Evolutionary conservation across 805 yeast species (phyloP).

Genomic region (Cyberlindnera lachancei): DNA sequence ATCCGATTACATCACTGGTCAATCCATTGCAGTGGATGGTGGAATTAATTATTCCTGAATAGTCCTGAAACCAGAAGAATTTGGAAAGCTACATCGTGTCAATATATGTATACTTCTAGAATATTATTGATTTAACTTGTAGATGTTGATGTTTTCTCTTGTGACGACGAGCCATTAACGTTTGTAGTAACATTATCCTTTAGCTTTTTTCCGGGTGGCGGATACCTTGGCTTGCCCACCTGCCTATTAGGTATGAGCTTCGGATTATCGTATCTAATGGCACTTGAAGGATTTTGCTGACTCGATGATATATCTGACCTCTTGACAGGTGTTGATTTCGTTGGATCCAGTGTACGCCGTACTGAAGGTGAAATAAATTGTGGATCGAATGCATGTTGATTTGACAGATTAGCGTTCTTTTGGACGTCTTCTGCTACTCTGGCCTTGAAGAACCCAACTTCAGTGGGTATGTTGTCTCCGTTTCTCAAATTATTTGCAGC

Average conservation of each 20-base stretch:
- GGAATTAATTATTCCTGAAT: conserved; percentile 23
- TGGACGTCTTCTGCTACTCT: conserved; percentile 53
- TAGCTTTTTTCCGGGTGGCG: conserved; percentile 16
- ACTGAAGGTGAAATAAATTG: conserved; percentile 49
- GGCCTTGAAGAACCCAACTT: conserved; percentile 52
- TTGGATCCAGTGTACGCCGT: conserved; percentile 58
- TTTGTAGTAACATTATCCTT: too few relatives aligned
- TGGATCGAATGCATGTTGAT: conserved; percentile 43
- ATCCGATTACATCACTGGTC: conserved; percentile 31
- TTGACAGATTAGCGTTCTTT: conserved; percentile 28
- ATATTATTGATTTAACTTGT: too few relatives aligned
- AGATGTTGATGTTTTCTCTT: too few relatives aligned
- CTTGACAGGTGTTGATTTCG: conserved; percentile 57
- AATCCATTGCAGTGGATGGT: conserved; percentile 29
- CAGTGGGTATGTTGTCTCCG: conserved; percentile 2
- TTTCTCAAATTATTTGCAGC: not conserved
- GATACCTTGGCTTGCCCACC: conserved; percentile 23
- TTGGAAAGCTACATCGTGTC: too few relatives aligned
- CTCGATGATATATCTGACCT: conserved; percentile 22
- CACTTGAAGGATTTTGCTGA: conserved; percentile 1
- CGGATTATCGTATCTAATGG: conserved; percentile 23
- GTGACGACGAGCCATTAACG: too few relatives aligned
- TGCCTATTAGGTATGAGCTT: conserved; percentile 20
- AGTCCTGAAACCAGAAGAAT: too few relatives aligned
- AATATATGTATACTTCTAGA: conserved; percentile 4